Evolutionary conservation across 345 rosid genomes (phyloP), one percentile per base, ranked within the genome.

Genomic region (Anacardium occidentale): DNA sequence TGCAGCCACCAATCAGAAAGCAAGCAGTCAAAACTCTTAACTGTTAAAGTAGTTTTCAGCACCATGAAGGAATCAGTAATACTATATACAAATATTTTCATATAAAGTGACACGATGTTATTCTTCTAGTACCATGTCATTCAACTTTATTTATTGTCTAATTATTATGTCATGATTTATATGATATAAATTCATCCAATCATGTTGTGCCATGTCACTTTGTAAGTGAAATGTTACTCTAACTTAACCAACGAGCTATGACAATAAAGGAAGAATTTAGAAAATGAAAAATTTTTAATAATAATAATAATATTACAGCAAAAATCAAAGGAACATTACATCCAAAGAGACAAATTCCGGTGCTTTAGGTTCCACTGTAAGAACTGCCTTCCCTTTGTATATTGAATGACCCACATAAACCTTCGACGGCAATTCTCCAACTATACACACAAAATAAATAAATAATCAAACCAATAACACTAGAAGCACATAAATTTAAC

Each of bases 381-480:
- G 88, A 53, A 93, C 99, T 58, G 96, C 97, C 83, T 92, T 95
- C 74, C 99, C 99, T 85, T 92, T 95, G 82, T 92, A 94, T 65
- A 94, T 88, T 20, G 95, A 89, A 79, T 94, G 91, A 1, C 95
- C 88, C 73, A 91, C 96, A 44, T 76, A 94, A 72, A 85, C 81
- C 82, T 81, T 80, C 32, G 92, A 58, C 21, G 87, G 81, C 71
- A 73, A 74, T 14, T 81, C 89, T 78, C 82, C 88, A 40, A 64
- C 91, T 83, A 52, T 78, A 55, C 48, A 51, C 68, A 57, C 68
- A 73, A 40, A 15, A 17, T 4, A 17, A 8, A 25, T 29, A 29
- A 29, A 29, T 7, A 40, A 32, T 37, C 13, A 52, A 32, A 63
- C 34, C 15, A 12, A 32, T 29, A 29, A 57, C 25, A 40, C 5